A percentile compares a stretch with the other conserved stretches of the same genome.
Conservation (phyloP, 1,284 basidiomycete genomes). For the Ceratobasidium sp. region DNA sequence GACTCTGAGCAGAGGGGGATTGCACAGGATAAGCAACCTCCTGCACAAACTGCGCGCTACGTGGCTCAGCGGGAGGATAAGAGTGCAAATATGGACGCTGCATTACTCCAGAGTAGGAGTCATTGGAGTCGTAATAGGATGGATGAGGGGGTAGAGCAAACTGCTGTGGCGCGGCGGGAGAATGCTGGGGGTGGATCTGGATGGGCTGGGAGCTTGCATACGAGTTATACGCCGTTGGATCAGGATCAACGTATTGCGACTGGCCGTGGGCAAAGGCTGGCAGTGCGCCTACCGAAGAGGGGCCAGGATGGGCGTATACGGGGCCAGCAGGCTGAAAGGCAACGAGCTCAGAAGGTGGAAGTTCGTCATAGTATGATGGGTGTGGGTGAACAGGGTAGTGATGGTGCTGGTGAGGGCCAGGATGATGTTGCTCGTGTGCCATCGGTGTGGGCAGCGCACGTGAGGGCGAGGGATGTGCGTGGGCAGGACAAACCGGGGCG, state of each 20-base stretch:
- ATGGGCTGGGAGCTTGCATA: background rate
- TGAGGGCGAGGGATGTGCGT: background rate
- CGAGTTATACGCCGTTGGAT: background rate
- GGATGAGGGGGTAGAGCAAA: background rate
- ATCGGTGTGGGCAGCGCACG: background rate
- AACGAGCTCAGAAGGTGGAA: background rate
- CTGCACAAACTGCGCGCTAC: conserved; percentile 5
- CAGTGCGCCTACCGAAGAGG: conserved; percentile 33
- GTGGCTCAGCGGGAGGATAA: conserved; percentile 3
- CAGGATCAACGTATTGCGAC: background rate
- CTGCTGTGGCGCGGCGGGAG: background rate
- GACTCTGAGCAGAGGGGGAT: background rate
- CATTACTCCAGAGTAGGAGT: conserved; percentile 1
- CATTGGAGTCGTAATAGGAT: background rate
- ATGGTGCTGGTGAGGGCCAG: conserved; percentile 2
- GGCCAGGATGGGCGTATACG: background rate
- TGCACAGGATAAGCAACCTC: conserved; percentile 1
- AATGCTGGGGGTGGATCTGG: background rate
- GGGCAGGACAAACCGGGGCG: conserved; percentile 1
- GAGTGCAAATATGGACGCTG: conserved; percentile 22
- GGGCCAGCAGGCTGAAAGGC: background rate
- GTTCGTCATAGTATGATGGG: background rate
- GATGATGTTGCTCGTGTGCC: background rate
- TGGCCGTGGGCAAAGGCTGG: background rate
- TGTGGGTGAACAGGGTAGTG: too few relatives aligned